A percentile compares a stretch with the other conserved stretches of the same genome.
These are phyloP conservation scores for Blastobotrys capitulatus DNA, from an alignment of 1,139 yeast species.

Conservation along the genomic window DNA sequence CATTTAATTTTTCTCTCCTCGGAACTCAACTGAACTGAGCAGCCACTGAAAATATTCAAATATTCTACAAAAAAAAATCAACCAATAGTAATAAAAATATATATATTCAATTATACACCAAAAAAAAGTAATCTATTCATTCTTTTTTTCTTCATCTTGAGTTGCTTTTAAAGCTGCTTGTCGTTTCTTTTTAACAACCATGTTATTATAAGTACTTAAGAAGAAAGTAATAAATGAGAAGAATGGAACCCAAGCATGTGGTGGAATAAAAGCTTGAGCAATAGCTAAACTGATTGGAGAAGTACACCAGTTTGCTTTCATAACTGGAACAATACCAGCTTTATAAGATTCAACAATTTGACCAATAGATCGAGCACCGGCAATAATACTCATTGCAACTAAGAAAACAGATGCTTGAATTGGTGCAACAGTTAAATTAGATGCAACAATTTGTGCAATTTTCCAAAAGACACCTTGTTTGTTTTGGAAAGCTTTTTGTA, in stretches of 20 bases:
- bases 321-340: conserved; percentile 50
- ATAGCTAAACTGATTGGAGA: conserved; percentile 56
- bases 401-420: conserved; percentile 53
- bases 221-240: conserved; percentile 69
- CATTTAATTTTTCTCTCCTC: too few relatives aligned
- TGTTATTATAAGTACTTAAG: conserved; percentile 74
- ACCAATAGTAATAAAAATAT: too few relatives aligned
- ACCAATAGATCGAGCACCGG: conserved; percentile 33
- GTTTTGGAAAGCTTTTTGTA: conserved; percentile 35
- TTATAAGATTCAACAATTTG: conserved; percentile 40
- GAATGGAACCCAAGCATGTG: conserved; percentile 81
- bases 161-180: conserved; percentile 26
- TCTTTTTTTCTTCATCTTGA: conserved; percentile 19
- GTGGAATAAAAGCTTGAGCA: conserved; percentile 71
- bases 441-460: conserved; percentile 53
- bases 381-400: conserved; percentile 39
- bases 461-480: conserved; percentile 35
- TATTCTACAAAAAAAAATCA: too few relatives aligned
- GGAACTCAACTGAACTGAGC: too few relatives aligned
- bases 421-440: conserved; percentile 62
- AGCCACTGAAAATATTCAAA: too few relatives aligned
- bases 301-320: conserved; percentile 59
- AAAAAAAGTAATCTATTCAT: conserved; percentile 3
- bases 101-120: too few relatives aligned
- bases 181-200: conserved; percentile 49